phyloP scores from a whole-genome alignment of 176 grass and related monocot species.

The Rhynchospora pubera region DNA sequence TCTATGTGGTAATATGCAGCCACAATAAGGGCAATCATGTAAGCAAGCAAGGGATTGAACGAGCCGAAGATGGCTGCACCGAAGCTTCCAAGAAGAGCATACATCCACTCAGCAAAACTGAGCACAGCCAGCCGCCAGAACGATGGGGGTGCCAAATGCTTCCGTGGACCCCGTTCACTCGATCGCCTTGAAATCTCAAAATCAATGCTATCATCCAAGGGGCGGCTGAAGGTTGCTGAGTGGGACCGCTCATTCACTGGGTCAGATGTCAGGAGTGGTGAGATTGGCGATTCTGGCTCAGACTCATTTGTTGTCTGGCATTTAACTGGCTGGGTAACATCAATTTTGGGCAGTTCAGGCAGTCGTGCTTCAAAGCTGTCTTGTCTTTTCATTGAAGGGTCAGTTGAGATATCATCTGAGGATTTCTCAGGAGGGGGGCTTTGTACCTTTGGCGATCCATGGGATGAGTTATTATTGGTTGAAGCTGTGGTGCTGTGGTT shows the following conservation, averaged over 20 bases:
- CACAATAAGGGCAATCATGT: slow-evolving; percentile 91
- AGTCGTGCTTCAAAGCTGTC: slow-evolving; percentile 86
- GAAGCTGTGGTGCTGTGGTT: slow-evolving; percentile 40
- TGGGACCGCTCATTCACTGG: slow-evolving; percentile 95
- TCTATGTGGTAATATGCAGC: slow-evolving; percentile 79
- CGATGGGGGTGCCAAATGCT: slow-evolving; percentile 49
- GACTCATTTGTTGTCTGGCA: slow-evolving; percentile 66
- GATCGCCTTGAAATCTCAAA: slow-evolving; percentile 18
- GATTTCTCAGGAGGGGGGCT: slow-evolving; percentile 85
- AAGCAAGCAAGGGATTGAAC: slow-evolving; percentile 98
- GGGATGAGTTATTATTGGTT: slow-evolving; percentile 33
- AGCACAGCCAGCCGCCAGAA: slow-evolving; percentile 92
- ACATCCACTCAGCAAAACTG: slow-evolving; percentile 90
- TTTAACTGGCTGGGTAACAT: slow-evolving; percentile 47
- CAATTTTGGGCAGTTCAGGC: slow-evolving; percentile 97
- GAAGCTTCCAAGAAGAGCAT: slow-evolving; percentile 79
- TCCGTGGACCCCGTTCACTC: slow-evolving; percentile 20
- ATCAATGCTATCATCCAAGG: slow-evolving; percentile 62
- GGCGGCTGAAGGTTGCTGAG: slow-evolving; percentile 92
- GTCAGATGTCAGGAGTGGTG: slow-evolving; percentile 87
- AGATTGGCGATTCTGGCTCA: slow-evolving; percentile 95
- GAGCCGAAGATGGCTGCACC: slow-evolving; percentile 95
- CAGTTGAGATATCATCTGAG: slow-evolving; percentile 55
- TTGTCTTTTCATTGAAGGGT: slow-evolving; percentile 87
- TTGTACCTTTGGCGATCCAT: slow-evolving; percentile 76